Evolutionary conservation across 2,329 filamentous ascomycete genomes (phyloP).

Genomic region (Pestalotiopsis sp.): DNA sequence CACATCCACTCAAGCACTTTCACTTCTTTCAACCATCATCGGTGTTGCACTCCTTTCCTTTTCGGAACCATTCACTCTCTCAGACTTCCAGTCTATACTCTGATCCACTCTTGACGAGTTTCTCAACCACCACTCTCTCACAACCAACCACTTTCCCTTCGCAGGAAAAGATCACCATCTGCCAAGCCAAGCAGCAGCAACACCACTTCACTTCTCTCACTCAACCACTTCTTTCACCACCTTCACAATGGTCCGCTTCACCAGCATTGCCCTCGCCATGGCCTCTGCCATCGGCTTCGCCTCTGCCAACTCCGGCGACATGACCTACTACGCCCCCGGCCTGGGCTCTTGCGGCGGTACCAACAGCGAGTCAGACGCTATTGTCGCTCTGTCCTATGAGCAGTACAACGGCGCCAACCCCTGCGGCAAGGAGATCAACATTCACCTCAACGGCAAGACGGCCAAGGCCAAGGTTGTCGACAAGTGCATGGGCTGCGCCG

Average conservation of each 20-base stretch:
- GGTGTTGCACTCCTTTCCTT: constrained; percentile 2
- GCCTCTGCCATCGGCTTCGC: constrained; percentile 9
- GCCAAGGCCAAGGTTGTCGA: constrained; percentile 30
- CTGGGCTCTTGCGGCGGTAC: constrained; percentile 12
- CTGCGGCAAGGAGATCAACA: constrained; percentile 13
- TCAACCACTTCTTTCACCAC: background rate
- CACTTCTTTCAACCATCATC: background rate
- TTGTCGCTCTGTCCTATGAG: constrained; percentile 4
- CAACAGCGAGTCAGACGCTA: constrained; percentile 8
- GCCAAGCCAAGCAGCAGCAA: background rate
- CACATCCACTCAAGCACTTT: background rate
- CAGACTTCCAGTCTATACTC: background rate
- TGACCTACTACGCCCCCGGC: constrained; percentile 13
- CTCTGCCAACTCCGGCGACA: constrained; percentile 12
- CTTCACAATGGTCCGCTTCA: constrained; percentile 9
- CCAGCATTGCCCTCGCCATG: constrained; percentile 4
- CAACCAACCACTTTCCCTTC: background rate
- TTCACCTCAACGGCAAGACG: constrained; percentile 23
- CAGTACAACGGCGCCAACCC: constrained; percentile 17
- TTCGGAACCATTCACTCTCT: constrained; percentile 1
- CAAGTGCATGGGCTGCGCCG: constrained; percentile 30
- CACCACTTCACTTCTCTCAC: background rate
- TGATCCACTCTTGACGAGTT: constrained; percentile 6
- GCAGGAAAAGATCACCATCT: background rate
- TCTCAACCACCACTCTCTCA: background rate